Base-by-base conservation (phyloP, 352 stramenopile species). In the Phytophthora multivora region DNA sequence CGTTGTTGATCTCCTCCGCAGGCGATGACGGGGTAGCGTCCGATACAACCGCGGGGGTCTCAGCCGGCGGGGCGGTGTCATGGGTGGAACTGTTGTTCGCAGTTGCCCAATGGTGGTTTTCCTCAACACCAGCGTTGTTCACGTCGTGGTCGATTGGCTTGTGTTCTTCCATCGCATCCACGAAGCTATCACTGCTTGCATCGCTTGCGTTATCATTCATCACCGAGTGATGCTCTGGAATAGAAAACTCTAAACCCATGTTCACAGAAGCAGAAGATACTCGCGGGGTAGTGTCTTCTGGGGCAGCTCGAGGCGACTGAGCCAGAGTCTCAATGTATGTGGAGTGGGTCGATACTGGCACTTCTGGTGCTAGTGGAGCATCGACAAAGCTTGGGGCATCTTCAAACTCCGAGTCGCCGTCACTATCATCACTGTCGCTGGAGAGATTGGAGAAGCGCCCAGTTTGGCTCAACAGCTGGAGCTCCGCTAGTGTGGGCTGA, bases 401-500 rank as follows among this genome's bases (percentile, higher is more conserved):
- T 64, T 78, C 69, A 47, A 66, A 64, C 21, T 69, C 61, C 1
- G 58, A 69, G 45, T 81, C 66, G n/a, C 75, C 69, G 43, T 82
- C 73, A 10, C 69, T 75, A 23, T 77, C 73, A 8, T 80, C 69
- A 36, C 62, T 75, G 33, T 67, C 69, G 12, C 63, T 69, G 0
- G 67, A 82, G 1, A 77, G 15, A 10, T 71, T 69, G 5, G 76
- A 86, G 41, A 86, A 79, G 10, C 76, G 71, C 7, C 76, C 76
- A 15, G 56, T 69, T 67, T 81, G 63, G 35, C 77, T 83, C 41
- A 86, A 38, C 26, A 79, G 59, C 39, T 83, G 68, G 30, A 86
- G 68, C 31, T 86, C 77, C 1, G 63, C 57, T 6, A 81, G 47
- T 1, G 77, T 80, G n/a, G 73, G 77, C 10, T 79, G 71, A 0